Evolutionary conservation across 192 early-diverging fungal genomes (phyloP), one percentile per base, ranked within the genome.

Genomic region (Coemansia sp.): DNA sequence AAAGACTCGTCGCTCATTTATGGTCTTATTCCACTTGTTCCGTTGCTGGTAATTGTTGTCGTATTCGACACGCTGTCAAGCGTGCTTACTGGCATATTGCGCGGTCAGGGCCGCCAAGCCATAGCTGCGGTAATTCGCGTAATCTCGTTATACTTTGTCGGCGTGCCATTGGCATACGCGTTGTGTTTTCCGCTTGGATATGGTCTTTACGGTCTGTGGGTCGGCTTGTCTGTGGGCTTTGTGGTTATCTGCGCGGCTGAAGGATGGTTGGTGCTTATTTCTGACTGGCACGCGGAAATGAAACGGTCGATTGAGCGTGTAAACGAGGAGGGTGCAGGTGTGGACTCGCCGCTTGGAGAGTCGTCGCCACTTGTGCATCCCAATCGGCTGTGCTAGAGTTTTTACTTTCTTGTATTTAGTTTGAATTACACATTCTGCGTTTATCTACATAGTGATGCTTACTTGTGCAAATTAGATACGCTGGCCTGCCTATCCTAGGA

Each of bases 201-300:
- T 72, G 88, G 85, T 0, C 71, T 91, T 21, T 74, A 77, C 24
- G 90, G 90, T 3, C 67, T 92, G 23, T 92, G 90, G 90, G 51
- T 66, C 0, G 84, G 87, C 5, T 54, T 89, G 44, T 63, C 67
- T 2, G 53, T 53, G 4, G 76, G 76, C 0, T 79, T 79, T 58
- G 68, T 66, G 2, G 26, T 51, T 10, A 73, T 73, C 20, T 36
- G 64, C 4, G 38, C 37, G 5, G 64, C 76, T 5, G 76, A 79
- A 37, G 50, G 51, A 4, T 79, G 64, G 63, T 55, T 79, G 28
- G 76, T 79, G 48, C 58, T 63, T 21, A 24, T 61, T 2, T 73
- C 76, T 2, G 64, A 79, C 61, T 79, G 76, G 76, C 56, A 57
- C 1, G 64, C 20, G n/a, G 76, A 79, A 20, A 61, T 61, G 2